Evolutionary conservation across 2,329 filamentous ascomycete species (phyloP).

Genomic region (Metarhizium humberi): DNA sequence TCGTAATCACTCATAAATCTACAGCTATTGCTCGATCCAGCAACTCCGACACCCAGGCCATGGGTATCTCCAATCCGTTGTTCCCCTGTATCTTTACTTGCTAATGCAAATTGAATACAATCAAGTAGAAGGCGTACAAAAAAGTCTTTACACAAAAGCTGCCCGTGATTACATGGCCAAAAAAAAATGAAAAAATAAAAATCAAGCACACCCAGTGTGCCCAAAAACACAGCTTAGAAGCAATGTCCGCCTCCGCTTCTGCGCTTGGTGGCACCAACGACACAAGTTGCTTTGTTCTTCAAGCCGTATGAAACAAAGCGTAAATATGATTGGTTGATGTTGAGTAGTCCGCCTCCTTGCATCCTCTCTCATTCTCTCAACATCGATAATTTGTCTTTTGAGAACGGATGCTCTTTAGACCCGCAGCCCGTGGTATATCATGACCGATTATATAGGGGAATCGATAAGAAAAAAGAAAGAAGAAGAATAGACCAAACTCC

Average conservation of each 20-base stretch:
- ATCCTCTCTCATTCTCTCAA: background rate
- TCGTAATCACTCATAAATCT: background rate
- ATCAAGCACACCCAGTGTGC: background rate
- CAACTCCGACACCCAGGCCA: background rate
- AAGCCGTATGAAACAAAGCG: background rate
- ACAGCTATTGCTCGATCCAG: too few relatives aligned
- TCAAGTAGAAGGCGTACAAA: background rate
- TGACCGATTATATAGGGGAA: background rate
- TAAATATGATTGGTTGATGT: background rate
- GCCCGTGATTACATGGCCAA: background rate
- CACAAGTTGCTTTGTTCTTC: background rate
- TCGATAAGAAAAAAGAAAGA: background rate
- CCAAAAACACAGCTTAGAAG: background rate
- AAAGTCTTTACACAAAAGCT: background rate
- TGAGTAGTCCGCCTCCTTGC: constrained; percentile 1
- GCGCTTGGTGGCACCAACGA: background rate
- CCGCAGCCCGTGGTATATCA: constrained; percentile 4
- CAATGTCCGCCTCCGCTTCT: background rate
- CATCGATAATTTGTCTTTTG: background rate
- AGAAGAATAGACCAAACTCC: background rate
- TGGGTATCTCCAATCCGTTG: background rate
- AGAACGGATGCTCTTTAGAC: background rate
- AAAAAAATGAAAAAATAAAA: background rate
- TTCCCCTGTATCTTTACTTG: background rate
- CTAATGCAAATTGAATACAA: background rate